These are phyloP conservation scores for Neurospora terricola DNA, from an alignment of 495 filamentous ascomycete genomes.

Conservation along the genomic window DNA sequence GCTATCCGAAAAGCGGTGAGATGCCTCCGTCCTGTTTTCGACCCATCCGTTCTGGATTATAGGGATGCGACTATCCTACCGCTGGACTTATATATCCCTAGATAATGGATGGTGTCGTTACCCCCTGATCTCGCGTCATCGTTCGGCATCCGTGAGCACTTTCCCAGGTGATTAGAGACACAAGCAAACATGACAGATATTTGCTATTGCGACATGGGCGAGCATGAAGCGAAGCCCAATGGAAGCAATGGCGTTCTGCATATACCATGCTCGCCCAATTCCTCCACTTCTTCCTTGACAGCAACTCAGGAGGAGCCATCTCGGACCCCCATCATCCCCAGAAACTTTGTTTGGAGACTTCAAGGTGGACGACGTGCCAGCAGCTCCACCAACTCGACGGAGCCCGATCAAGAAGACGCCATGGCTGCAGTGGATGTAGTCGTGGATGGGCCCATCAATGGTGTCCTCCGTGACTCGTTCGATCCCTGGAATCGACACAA, in stretches of 20 bases:
- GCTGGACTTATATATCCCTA: neutral
- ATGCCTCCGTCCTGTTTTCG: slow-evolving; percentile 27
- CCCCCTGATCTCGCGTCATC: slow-evolving; percentile 27
- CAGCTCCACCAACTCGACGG: slow-evolving; percentile 5
- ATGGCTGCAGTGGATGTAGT: slow-evolving; percentile 21
- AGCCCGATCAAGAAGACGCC: neutral
- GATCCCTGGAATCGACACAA: slow-evolving; percentile 19
- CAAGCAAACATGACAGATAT: neutral
- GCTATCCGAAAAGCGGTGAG: slow-evolving; percentile 21
- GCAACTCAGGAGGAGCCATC: neutral
- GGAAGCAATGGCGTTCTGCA: neutral
- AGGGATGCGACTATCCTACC: slow-evolving; percentile 1
- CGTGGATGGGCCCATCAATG: neutral
- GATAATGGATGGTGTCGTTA: slow-evolving; percentile 14
- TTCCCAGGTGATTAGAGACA: neutral
- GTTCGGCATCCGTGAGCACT: neutral
- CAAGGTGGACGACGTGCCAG: slow-evolving; percentile 11
- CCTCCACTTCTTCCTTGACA: slow-evolving; percentile 4
- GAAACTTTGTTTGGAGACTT: slow-evolving; percentile 22
- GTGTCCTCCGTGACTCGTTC: slow-evolving; percentile 15
- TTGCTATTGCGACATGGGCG: neutral
- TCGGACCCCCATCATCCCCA: neutral
- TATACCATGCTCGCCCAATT: slow-evolving; percentile 3
- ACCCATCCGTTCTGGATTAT: slow-evolving; percentile 23
- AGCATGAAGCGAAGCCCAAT: neutral